phyloP scores from a whole-genome alignment of 306 rosid species.

The Geum urbanum region DNA sequence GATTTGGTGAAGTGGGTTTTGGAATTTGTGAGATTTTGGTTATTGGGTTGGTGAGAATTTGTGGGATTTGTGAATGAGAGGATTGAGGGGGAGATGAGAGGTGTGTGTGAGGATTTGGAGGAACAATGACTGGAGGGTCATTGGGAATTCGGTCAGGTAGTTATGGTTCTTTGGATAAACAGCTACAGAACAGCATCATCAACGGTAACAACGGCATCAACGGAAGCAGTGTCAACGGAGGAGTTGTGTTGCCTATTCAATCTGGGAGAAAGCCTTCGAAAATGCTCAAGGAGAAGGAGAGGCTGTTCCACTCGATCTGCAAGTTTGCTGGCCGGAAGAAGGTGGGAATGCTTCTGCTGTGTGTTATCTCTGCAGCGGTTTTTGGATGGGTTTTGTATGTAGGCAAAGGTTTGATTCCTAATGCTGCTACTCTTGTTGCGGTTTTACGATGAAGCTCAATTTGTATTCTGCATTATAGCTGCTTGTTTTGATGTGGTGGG shows the following conservation, averaged over 20 bases:
- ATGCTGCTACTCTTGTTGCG: neutral
- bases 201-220: neutral
- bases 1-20: constrained; percentile 35
- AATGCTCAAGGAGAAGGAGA: constrained; percentile 82
- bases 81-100: constrained; percentile 52
- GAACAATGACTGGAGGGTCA: constrained; percentile 79
- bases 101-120: constrained; percentile 36
- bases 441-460: neutral
- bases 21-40: constrained; percentile 7
- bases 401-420: constrained; percentile 62
- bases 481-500: neutral
- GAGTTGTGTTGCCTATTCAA: constrained; percentile 48
- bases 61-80: constrained; percentile 27
- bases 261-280: constrained; percentile 63
- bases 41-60: constrained; percentile 1
- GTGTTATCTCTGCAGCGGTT: constrained; percentile 66
- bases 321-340: constrained; percentile 77
- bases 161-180: constrained; percentile 81
- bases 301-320: constrained; percentile 66
- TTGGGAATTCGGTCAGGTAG: constrained; percentile 85
- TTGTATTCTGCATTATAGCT: neutral
- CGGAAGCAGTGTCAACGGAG: too few relatives aligned
- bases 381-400: constrained; percentile 78
- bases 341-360: constrained; percentile 89
- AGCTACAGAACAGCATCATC: constrained; percentile 35